phyloP scores from a whole-genome alignment of 2,329 filamentous ascomycete species.

The Podosphaera fusca region DNA sequence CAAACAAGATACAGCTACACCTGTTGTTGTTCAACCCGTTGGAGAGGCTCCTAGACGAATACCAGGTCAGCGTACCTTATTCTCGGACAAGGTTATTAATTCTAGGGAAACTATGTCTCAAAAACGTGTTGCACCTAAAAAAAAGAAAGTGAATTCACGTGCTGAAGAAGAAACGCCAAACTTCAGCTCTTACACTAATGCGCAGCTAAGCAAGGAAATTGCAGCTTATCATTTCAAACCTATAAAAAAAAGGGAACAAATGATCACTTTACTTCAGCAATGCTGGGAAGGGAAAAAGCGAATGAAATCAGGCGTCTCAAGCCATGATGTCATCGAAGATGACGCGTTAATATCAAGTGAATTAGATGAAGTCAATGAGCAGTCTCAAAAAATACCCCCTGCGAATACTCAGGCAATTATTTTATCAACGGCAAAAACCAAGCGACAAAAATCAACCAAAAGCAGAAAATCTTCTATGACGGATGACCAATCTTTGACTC shows the following conservation, averaged over 20 bases:
- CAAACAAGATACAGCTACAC: too few species aligned
- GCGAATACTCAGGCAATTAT: constrained; percentile 22
- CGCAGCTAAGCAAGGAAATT: constrained; percentile 37
- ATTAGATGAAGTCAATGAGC: constrained; percentile 13
- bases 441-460: constrained; percentile 6
- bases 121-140: too few species aligned
- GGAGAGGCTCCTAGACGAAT: too few species aligned
- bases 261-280: constrained; percentile 45
- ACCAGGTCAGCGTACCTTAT: too few species aligned
- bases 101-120: too few species aligned
- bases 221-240: constrained; percentile 48
- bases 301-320: constrained; percentile 10
- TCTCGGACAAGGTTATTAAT: too few species aligned
- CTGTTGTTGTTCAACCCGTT: too few species aligned
- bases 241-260: constrained; percentile 40
- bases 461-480: constrained; percentile 6
- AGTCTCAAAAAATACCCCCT: constrained; percentile 8
- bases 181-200: constrained; percentile 37
- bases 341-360: neutral
- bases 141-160: too few species aligned
- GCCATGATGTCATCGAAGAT: constrained; percentile 9
- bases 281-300: constrained; percentile 43
- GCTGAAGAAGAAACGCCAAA: constrained; percentile 21
- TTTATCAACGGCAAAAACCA: constrained; percentile 4
- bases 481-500: constrained; percentile 8